Evolutionary conservation across 2,329 filamentous ascomycete genomes (phyloP), one percentile per base, ranked within the genome.

Genomic region (Decorospora gaudefroyi): DNA sequence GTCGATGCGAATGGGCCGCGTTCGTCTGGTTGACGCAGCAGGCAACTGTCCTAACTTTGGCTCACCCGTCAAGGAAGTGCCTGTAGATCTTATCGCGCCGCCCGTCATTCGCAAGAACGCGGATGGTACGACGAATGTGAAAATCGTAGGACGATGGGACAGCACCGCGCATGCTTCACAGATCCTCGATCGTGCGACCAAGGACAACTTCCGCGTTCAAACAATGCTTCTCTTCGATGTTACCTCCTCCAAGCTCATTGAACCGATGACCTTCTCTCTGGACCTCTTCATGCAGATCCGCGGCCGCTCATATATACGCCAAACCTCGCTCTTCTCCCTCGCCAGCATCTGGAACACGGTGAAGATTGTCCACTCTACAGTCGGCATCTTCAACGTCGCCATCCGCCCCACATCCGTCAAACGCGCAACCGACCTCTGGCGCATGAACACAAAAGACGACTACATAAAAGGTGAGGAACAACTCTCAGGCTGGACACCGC

Each of bases 381-480:
- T 89, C 13, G 85, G 84, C 30, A 88, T 96, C 46, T 99, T 95
- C 71, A 90, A 88, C 1, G 76, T 97, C 35, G 85, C 85, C 4
- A 85, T 97, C 70, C 86, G 90, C 19, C 93, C 93, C 0, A 85
- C 89, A 6, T 90, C 90, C 2, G 90, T 95, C 36, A 96, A 96
- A 72, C 83, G 89, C 32, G 89, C 90, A 0, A 90, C 90, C 3
- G 93, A 99, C 67, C 77, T 99, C 9, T 99, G 93, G 93, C 84
- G 93, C 41, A 90, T 97, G 84, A 95, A 90, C 69, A 97, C 91
- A 11, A 86, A 89, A 47, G 87, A 95, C 61, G 90, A 95, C 68
- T 97, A 96, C 65, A 88, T 99, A 60, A 96, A 96, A 69, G 93
- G 93, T 42, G 91, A 99, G 71, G 93, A 99, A 69, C 80, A 85